These are phyloP conservation scores for Chrysanthemum lavandulifolium DNA, from an alignment of 129 eudicot species.

Conservation along the genomic window DNA sequence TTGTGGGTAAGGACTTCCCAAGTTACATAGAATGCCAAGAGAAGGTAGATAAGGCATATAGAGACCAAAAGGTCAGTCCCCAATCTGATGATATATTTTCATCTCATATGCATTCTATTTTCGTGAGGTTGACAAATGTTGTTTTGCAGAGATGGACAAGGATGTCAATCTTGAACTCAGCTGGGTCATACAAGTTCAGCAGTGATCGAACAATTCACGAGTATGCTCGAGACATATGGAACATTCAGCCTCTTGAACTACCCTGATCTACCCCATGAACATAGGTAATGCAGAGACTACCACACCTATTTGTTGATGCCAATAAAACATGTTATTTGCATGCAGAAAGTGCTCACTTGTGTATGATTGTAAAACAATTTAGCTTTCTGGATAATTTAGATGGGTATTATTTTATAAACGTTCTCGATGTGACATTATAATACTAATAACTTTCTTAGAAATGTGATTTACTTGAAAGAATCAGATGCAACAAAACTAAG, in stretches of 20 bases:
- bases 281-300: background rate
- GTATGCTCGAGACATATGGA: slow-evolving; percentile 93
- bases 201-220: slow-evolving; percentile 91
- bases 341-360: background rate
- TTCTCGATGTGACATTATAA: background rate
- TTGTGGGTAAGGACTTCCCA: slow-evolving; percentile 94
- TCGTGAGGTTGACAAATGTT: slow-evolving; percentile 16
- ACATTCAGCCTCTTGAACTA: slow-evolving; percentile 59
- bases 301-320: slow-evolving; percentile 11
- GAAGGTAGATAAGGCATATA: slow-evolving; percentile 79
- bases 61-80: slow-evolving; percentile 75
- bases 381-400: slow-evolving; percentile 18
- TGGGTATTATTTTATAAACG: background rate
- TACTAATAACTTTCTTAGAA: background rate
- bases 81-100: background rate
- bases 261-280: slow-evolving; percentile 30
- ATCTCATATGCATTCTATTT: background rate
- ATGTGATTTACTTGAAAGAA: background rate
- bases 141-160: slow-evolving; percentile 85
- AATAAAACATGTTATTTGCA: slow-evolving; percentile 21
- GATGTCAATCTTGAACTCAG: slow-evolving; percentile 93
- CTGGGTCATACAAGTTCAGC: slow-evolving; percentile 95
- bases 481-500: too few species aligned
- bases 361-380: background rate
- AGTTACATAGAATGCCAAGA: slow-evolving; percentile 94